A percentile compares a stretch with the other conserved stretches of the same genome.
Evolutionary conservation across 768 basidiomycete species (phyloP).

Genomic region (Phylloporus rhodoxanthus): DNA sequence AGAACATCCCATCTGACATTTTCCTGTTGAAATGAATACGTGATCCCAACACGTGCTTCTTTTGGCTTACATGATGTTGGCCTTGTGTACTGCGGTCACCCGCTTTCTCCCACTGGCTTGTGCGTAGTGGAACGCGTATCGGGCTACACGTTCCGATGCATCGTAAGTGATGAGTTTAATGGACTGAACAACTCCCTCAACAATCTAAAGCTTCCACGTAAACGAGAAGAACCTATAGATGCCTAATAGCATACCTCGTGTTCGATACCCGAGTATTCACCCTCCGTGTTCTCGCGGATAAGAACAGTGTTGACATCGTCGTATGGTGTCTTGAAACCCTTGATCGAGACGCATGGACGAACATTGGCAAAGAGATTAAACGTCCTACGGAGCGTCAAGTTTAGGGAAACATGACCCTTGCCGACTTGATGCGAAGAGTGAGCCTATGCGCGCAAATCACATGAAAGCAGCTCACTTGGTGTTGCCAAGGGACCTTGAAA

Average conservation of each 20-base stretch:
- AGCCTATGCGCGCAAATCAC: conserved; percentile 7
- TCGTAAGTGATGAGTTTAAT: conserved; percentile 99
- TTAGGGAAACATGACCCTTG: conserved; percentile 97
- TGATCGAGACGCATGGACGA: conserved; percentile 90
- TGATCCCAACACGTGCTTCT: not conserved
- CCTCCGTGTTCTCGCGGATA: conserved; percentile 99
- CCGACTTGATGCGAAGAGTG: conserved; percentile 57
- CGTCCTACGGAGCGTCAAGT: conserved; percentile 92
- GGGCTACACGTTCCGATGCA: conserved; percentile 95
- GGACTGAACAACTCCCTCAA: conserved; percentile 97
- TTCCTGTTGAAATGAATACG: conserved; percentile 56
- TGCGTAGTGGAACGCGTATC: conserved; percentile 99
- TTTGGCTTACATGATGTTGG: conserved; percentile 87
- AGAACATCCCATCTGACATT: conserved; percentile 99
- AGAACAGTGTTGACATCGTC: conserved; percentile 97
- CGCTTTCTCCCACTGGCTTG: conserved; percentile 77
- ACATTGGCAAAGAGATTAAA: conserved; percentile 99
- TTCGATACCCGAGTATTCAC: conserved; percentile 99
- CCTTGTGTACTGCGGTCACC: conserved; percentile 99
- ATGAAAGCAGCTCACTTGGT: conserved; percentile 62
- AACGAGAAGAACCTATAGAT: conserved; percentile 6
- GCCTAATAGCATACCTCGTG: conserved; percentile 65
- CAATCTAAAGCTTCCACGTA: conserved; percentile 47
- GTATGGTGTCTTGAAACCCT: conserved; percentile 97
- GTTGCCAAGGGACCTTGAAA: conserved; percentile 85